Conservation (phyloP, 1,139 yeast genomes). For the Waltiozyma sp. region DNA sequence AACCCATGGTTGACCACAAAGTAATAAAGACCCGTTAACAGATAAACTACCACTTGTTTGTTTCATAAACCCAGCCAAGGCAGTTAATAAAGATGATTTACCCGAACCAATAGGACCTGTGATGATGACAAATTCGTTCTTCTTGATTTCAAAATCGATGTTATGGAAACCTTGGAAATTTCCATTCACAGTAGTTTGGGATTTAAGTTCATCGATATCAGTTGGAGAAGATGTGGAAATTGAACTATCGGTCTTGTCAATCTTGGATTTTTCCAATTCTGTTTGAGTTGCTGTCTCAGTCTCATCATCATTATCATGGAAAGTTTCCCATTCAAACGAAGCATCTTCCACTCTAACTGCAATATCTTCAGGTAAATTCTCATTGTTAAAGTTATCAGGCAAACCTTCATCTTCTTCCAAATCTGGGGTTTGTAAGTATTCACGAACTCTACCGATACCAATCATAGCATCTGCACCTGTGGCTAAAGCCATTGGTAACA, state of each 20-base stretch:
- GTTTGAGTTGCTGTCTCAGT: slow-evolving; percentile 7
- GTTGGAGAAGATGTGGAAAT: background rate
- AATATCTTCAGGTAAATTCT: slow-evolving; percentile 21
- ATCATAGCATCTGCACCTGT: slow-evolving; percentile 58
- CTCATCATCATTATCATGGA: slow-evolving; percentile 21
- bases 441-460: slow-evolving; percentile 50
- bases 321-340: slow-evolving; percentile 57
- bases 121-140: slow-evolving; percentile 34
- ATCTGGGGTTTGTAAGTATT: slow-evolving; percentile 34
- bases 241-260: slow-evolving; percentile 23
- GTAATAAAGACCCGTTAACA: slow-evolving; percentile 28
- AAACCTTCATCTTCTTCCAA: slow-evolving; percentile 14
- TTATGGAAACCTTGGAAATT: slow-evolving; percentile 30
- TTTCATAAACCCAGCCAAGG: slow-evolving; percentile 40
- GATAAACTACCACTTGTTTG: slow-evolving; percentile 29
- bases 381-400: slow-evolving; percentile 17
- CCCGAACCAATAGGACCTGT: slow-evolving; percentile 43
- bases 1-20: slow-evolving; percentile 63
- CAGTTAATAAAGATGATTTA: slow-evolving; percentile 35
- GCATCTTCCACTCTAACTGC: slow-evolving; percentile 44
- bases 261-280: slow-evolving; percentile 23
- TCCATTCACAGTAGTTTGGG: slow-evolving; percentile 5
- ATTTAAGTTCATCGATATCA: slow-evolving; percentile 5
- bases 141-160: slow-evolving; percentile 27
- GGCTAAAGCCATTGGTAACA: slow-evolving; percentile 48